Percentiles rank a stretch among this genome's conserved stretches.
Evolutionary conservation across 306 rosid genomes (phyloP).

Genomic region (Ziziphus jujuba): DNA sequence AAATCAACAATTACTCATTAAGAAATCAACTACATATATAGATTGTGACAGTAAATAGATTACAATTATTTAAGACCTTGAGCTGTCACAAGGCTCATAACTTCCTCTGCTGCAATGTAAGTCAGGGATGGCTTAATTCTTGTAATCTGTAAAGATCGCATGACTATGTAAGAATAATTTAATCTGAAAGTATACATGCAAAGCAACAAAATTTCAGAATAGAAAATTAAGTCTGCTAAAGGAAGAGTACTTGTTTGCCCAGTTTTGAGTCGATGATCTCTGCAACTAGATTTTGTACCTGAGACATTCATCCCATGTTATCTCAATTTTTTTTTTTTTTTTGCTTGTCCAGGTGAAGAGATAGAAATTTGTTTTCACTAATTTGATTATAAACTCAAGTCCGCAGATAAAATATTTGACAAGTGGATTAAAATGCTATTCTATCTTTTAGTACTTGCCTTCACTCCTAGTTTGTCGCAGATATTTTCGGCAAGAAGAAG

Average conservation of each 20-base stretch:
- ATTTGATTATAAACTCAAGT: slow-evolving; percentile 11
- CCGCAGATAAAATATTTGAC: not conserved
- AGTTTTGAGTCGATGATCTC: slow-evolving; percentile 86
- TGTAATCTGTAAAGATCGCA: slow-evolving; percentile 51
- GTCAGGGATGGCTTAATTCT: slow-evolving; percentile 84
- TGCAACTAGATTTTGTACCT: slow-evolving; percentile 92
- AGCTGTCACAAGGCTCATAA: slow-evolving; percentile 98
- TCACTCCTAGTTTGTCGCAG: slow-evolving; percentile 72
- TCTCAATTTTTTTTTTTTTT: slow-evolving; percentile 2
- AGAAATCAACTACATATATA: not conserved
- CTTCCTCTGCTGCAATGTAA: slow-evolving; percentile 85
- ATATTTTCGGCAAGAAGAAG: slow-evolving; percentile 90
- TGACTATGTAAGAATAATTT: not conserved
- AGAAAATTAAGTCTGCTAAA: slow-evolving; percentile 10
- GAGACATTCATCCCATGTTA: slow-evolving; percentile 23
- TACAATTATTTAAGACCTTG: slow-evolving; percentile 59
- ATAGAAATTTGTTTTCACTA: not conserved
- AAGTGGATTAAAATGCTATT: not conserved
- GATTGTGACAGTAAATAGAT: slow-evolving; percentile 9
- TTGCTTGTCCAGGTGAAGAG: slow-evolving; percentile 16
- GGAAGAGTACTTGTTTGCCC: slow-evolving; percentile 81
- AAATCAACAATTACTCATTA: slow-evolving; percentile 19
- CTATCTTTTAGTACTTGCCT: slow-evolving; percentile 41
- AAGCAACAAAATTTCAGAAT: not conserved
- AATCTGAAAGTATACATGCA: not conserved